phyloP scores from a whole-genome alignment of 2,329 filamentous ascomycete genomes.

The Fusarium sacchari region DNA sequence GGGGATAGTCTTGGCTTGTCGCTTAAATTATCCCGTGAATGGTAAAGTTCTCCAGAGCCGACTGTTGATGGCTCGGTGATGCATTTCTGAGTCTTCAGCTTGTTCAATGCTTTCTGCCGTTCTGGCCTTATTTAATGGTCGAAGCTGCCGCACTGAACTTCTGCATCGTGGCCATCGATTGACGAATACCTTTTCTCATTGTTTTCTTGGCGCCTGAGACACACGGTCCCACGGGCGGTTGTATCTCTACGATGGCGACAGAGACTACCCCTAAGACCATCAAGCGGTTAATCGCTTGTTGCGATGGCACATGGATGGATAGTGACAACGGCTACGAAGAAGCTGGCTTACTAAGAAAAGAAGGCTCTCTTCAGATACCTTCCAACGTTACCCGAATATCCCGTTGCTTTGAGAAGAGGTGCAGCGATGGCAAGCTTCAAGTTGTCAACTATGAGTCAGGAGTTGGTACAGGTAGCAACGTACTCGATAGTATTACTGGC shows the following conservation, averaged over 20 bases:
- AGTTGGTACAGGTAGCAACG: constrained; percentile 63
- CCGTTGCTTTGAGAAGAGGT: constrained; percentile 63
- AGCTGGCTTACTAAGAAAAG: constrained; percentile 48
- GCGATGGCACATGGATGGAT: constrained; percentile 66
- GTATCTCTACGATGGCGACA: constrained; percentile 4
- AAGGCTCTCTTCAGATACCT: constrained; percentile 59
- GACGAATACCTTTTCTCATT: not conserved
- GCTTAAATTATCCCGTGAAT: constrained; percentile 34
- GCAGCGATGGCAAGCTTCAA: constrained; percentile 63
- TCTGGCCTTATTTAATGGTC: not conserved
- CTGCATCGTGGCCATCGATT: no score
- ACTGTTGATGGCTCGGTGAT: constrained; percentile 9
- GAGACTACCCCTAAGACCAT: constrained; percentile 15
- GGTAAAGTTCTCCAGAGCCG: constrained; percentile 5
- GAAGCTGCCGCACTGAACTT: not conserved
- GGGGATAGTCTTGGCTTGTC: constrained; percentile 35
- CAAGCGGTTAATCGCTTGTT: constrained; percentile 63
- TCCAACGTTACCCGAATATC: constrained; percentile 71
- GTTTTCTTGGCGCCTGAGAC: not conserved
- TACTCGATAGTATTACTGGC: constrained; percentile 61
- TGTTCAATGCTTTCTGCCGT: not conserved
- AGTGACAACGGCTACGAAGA: constrained; percentile 60
- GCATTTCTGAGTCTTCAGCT: not conserved
- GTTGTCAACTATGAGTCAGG: constrained; percentile 71
- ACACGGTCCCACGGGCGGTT: not conserved